Evolutionary conservation across 768 basidiomycete species (phyloP), one percentile per base, ranked within the genome.

Genomic region (Rubroboletus satanas): DNA sequence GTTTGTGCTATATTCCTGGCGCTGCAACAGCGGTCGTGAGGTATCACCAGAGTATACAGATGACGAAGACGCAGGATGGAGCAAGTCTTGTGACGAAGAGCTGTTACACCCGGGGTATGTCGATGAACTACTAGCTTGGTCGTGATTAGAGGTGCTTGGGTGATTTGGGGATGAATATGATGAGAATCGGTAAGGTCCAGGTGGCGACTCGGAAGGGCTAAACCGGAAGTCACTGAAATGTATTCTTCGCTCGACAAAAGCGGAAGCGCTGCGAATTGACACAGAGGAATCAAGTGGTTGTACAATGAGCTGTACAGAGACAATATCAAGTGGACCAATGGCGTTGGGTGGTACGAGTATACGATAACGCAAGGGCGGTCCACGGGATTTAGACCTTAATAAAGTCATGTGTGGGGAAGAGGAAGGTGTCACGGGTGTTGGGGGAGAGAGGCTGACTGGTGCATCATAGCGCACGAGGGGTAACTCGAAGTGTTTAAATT

Each of bases 191-290:
- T 62, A 58, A 36, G 56, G 52, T 45, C 58, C 56, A 38, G 68
- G 56, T 28, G 65, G 52, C 33, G 67, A 67, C 26, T 66, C 64
- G 21, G 63, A 49, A 43, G 70, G 54, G 41, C 38, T 49, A 18
- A 51, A 50, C 12, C 69, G 67, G 28, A 62, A 50, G 23, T 85
- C 81, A 49, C 74, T 76, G 50, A 89, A 75, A 45, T 79, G 77
- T 54, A 90, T 86, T 48, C 88, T 83, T 48, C 89, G 83, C 66
- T 90, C 88, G 51, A 92, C 74, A 48, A 82, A 75, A 45, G 88
- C 75, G 55, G 77, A 82, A 3, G 85, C 83, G 58, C 79, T 81
- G 43, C 84, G 84, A 54, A 90, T 76, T 37, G 77, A 73, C 36
- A 84, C 76, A 26, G 70, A 69, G n/a, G 77, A 70, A 58, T 88